phyloP scores from a whole-genome alignment of 208 protist species.

The Phytomonas sp. region DNA sequence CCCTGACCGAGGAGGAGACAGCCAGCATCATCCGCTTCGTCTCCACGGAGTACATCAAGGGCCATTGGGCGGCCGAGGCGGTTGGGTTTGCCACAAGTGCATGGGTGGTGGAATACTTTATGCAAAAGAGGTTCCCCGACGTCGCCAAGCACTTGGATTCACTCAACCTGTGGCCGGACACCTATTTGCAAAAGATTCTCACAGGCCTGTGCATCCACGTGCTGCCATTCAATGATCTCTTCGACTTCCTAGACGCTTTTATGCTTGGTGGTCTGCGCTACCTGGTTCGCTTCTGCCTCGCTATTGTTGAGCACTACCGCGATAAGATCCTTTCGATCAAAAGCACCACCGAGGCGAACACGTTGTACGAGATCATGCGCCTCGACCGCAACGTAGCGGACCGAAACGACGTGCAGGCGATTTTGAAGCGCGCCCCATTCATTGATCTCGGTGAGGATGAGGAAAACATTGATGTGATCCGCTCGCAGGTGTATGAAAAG shows the following conservation, averaged over 20 bases:
- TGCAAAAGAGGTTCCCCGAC: conserved; percentile 57
- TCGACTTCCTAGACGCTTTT: conserved; percentile 80
- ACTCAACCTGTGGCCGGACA: conserved; percentile 87
- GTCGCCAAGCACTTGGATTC: conserved; percentile 67
- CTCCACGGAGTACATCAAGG: conserved; percentile 64
- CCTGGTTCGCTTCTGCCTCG: conserved; percentile 80
- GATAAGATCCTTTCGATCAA: conserved; percentile 56
- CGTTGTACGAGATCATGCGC: conserved; percentile 84
- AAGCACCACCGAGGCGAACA: conserved; percentile 36
- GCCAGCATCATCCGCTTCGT: conserved; percentile 74
- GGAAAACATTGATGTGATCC: conserved; percentile 44
- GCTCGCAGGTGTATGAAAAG: conserved; percentile 57
- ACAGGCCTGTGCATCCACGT: conserved; percentile 87
- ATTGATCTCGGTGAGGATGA: conserved; percentile 66
- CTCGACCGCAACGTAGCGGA: conserved; percentile 56
- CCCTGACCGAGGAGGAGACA: conserved; percentile 75
- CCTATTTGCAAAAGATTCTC: conserved; percentile 88
- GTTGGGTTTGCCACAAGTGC: conserved; percentile 84
- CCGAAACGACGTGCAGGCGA: conserved; percentile 41
- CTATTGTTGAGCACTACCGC: conserved; percentile 80
- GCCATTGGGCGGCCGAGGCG: conserved; percentile 84
- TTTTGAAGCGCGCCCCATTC: conserved; percentile 45
- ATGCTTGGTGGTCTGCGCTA: conserved; percentile 65
- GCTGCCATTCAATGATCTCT: conserved; percentile 74
- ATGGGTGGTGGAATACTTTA: conserved; percentile 83